These are phyloP conservation scores for Ocimum tenuiflorum DNA, from an alignment of 257 asterid genomes.

Conservation along the genomic window DNA sequence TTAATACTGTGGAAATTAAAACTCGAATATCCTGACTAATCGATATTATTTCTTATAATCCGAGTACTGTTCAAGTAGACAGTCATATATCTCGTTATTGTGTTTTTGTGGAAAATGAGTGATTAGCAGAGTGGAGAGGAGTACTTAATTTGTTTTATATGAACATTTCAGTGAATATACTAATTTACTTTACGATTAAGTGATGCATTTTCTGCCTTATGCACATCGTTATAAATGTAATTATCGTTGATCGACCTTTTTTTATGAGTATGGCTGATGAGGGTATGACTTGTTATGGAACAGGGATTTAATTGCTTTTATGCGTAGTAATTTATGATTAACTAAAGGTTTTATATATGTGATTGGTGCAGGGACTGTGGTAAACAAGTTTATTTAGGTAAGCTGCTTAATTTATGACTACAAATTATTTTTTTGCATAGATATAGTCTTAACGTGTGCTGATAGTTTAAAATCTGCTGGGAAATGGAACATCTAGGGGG, in stretches of 20 bases:
- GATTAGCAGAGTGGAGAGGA: background rate
- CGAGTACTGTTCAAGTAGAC: background rate
- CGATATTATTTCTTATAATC: background rate
- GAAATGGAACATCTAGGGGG: conserved; percentile 51
- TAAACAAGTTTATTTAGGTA: conserved; percentile 93
- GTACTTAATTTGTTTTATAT: background rate
- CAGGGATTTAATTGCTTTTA: background rate
- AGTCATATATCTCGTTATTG: background rate
- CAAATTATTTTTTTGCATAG: background rate
- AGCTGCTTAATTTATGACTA: conserved; percentile 11
- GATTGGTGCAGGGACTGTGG: conserved; percentile 85
- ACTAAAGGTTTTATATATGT: conserved; percentile 13
- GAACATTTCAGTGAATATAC: conserved; percentile 11
- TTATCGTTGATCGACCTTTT: conserved; percentile 1
- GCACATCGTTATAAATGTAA: background rate
- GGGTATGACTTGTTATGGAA: conserved; percentile 7
- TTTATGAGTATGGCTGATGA: conserved; percentile 8
- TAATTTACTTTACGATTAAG: conserved; percentile 1
- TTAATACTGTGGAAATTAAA: background rate
- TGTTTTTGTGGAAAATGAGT: background rate
- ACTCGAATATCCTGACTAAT: background rate
- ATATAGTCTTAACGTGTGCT: conserved; percentile 5
- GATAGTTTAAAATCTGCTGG: conserved; percentile 13
- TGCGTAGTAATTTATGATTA: background rate
- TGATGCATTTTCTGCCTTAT: background rate